These are phyloP conservation scores for Ophidiomyces ophidiicola DNA, from an alignment of 2,329 filamentous ascomycete species.

Conservation along the genomic window DNA sequence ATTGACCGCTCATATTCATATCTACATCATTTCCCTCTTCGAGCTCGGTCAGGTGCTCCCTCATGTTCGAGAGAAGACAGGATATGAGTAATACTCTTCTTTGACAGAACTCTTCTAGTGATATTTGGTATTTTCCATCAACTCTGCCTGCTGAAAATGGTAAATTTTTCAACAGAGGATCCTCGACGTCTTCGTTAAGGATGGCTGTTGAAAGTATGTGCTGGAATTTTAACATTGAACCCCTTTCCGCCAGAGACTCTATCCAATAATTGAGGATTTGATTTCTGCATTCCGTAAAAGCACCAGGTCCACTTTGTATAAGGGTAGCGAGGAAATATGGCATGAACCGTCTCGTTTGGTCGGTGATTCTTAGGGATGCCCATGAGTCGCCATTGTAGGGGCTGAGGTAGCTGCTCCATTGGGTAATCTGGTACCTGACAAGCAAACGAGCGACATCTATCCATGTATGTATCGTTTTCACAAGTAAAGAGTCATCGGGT, in stretches of 20 bases:
- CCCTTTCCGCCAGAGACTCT: constrained; percentile 45
- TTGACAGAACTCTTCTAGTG: constrained; percentile 41
- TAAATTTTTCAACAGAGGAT: constrained; percentile 44
- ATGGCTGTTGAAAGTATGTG: constrained; percentile 44
- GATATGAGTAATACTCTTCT: constrained; percentile 46
- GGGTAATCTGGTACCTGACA: constrained; percentile 35
- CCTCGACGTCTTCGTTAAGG: constrained; percentile 35
- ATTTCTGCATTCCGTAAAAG: constrained; percentile 35
- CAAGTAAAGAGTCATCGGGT: constrained; percentile 43
- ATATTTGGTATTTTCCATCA: constrained; percentile 36
- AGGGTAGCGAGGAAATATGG: constrained; percentile 36
- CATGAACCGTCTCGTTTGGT: constrained; percentile 38
- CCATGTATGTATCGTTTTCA: constrained; percentile 45
- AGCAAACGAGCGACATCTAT: constrained; percentile 36
- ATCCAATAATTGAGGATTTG: constrained; percentile 45
- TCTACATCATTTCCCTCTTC: constrained; percentile 29
- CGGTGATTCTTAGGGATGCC: constrained; percentile 34
- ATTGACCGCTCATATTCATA: constrained; percentile 31
- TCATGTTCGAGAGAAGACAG: constrained; percentile 48
- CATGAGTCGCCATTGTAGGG: constrained; percentile 42
- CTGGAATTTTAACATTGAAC: constrained; percentile 50
- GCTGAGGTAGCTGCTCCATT: constrained; percentile 47
- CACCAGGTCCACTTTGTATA: constrained; percentile 31
- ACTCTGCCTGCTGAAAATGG: constrained; percentile 40
- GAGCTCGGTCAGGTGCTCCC: constrained; percentile 34